Evolutionary conservation across 2,329 filamentous ascomycete genomes (phyloP), one percentile per base, ranked within the genome.

Genomic region (Tolypocladium tundrense): DNA sequence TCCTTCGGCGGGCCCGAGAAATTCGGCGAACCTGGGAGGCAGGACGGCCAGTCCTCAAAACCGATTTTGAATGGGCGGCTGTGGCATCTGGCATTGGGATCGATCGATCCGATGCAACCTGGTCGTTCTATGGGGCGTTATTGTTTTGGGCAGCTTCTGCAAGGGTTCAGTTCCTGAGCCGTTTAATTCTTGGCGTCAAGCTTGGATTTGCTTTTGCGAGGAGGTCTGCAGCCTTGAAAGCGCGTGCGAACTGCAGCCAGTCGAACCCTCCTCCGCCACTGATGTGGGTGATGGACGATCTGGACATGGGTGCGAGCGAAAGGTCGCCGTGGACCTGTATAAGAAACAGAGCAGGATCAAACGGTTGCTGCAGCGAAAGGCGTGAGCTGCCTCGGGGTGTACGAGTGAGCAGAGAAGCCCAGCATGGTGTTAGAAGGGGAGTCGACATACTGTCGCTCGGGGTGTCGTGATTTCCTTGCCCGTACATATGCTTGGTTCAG

Each of bases 11-110:
- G 63, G 60, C 14, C 58, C 59, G 5, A 53, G 53, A 27, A 42
- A 37, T 31, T 51, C 57, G 53, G 24, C 13, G 24, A 54, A 27
- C 27, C 48, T 52, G 31, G 54, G 41, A 39, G 54, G 62, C 19
- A 59, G 62, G n/a, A 56, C 59, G 4, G 57, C 59, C 40, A 67
- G 63, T 40, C 60, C 63, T 13, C 64, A 63, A 27, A 69, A 65
- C 53, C 65, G 69, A 37, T 63, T 71, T 50, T 70, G 61, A 63
- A 53, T 16, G 16, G 41, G 24, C 13, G 37, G 19, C 37, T 31
- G 31, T 19, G 31, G 31, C 48, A 52, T 37, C 3, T 21, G 27
- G 31, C 48, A 52, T 37, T n/a, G 31, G 6, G 48, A 14, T 21
- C 19, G 19, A 52, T 35, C 31, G 31, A 21, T 31, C 2, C 35